Conservation (phyloP, 2,329 filamentous ascomycete genomes). For the Clonostachys byssicola region DNA sequence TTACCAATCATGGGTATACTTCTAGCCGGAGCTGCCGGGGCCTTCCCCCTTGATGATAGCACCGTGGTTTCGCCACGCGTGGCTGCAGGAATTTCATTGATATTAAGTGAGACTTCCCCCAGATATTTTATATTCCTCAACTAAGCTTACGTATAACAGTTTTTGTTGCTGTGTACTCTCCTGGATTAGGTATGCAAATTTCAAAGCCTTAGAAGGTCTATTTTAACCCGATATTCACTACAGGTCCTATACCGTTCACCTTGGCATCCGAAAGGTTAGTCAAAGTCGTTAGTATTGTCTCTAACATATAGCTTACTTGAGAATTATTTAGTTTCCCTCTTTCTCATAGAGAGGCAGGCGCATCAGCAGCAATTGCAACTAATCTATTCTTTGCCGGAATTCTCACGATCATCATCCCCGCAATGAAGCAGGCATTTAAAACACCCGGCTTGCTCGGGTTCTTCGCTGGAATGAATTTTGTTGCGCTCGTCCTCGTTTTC, state of each 20-base stretch:
- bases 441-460: conserved; percentile 32
- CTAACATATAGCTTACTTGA: background rate
- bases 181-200: background rate
- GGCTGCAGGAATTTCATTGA: too few species aligned
- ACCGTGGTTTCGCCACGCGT: too few species aligned
- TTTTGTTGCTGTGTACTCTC: background rate
- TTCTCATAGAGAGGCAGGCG: conserved; percentile 31
- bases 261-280: conserved; percentile 26
- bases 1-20: conserved; percentile 25
- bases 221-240: background rate
- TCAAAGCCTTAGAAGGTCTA: background rate
- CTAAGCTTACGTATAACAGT: background rate
- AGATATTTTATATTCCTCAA: too few species aligned
- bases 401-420: conserved; percentile 27
- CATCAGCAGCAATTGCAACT: conserved; percentile 27
- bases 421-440: conserved; percentile 17
- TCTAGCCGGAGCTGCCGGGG: background rate
- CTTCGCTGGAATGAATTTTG: conserved; percentile 18
- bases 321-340: conserved; percentile 26
- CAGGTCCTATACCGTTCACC: conserved; percentile 34
- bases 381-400: conserved; percentile 34
- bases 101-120: too few species aligned
- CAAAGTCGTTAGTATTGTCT: too few species aligned
- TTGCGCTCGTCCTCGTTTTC: conserved; percentile 35
- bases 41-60: background rate